Conservation (phyloP, 2,329 filamentous ascomycete species). For the Penicillium sp. region DNA sequence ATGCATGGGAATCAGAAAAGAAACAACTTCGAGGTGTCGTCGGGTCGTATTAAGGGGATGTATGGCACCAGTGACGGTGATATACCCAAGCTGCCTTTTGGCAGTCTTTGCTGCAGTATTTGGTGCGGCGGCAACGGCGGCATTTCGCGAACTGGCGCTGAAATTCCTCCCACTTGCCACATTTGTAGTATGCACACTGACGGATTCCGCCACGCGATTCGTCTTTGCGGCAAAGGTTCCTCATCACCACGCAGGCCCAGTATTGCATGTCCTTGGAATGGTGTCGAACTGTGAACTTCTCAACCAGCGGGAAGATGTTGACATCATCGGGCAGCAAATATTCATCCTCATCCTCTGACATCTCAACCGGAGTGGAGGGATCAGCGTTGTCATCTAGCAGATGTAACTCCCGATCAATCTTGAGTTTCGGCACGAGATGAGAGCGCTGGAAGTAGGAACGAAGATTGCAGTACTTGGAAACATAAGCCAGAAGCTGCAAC, state of each 20-base stretch:
- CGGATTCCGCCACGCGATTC: constrained; percentile 91
- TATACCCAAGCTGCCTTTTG: constrained; percentile 99
- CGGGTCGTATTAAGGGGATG: constrained; percentile 39
- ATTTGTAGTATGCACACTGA: constrained; percentile 97
- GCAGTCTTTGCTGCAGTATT: constrained; percentile 99
- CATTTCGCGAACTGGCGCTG: constrained; percentile 98
- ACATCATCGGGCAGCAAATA: constrained; percentile 92
- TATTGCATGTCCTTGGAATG: constrained; percentile 98
- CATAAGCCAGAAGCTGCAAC: constrained; percentile 91
- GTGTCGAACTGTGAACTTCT: constrained; percentile 96
- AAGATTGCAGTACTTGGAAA: constrained; percentile 97
- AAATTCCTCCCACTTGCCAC: constrained; percentile 97
- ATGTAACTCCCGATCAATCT: constrained; percentile 83
- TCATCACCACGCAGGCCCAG: constrained; percentile 99
- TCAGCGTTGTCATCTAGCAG: constrained; percentile 73
- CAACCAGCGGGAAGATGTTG: constrained; percentile 97
- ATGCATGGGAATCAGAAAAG: constrained; percentile 39
- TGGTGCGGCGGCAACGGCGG: constrained; percentile 90
- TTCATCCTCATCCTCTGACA: constrained; percentile 73
- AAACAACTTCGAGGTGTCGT: constrained; percentile 31
- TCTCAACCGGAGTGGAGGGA: constrained; percentile 34
- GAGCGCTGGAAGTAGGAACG: constrained; percentile 94
- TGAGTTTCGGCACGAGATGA: constrained; percentile 88
- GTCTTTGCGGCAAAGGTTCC: constrained; percentile 97
- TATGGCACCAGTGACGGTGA: constrained; percentile 92